Evolutionary conservation across 805 yeast species (phyloP), one percentile per base, ranked within the genome.

Genomic region (Sugiyamaella boreocaroliniensis): DNA sequence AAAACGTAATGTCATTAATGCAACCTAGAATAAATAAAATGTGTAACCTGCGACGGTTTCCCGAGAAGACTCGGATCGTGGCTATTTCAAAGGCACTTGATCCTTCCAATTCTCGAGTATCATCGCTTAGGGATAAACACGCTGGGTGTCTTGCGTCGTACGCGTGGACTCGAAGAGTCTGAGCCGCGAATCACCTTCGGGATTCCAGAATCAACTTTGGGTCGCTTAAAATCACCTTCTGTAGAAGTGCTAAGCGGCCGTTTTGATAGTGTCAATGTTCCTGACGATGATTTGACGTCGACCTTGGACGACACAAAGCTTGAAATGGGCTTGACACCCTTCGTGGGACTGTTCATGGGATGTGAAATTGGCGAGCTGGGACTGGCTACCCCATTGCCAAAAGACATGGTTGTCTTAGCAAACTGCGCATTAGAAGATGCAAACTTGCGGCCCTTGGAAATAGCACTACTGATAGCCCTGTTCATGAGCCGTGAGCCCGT

Each of bases 401-500:
- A 3, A 6, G 47, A 14, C 11, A 37, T 22, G n/a, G 40, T n/a
- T 1, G 45, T 20, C 43, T 14, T 43, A 14, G 22, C 52, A 50
- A 60, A 60, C 40, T 50, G 53, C 14, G 55, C 53, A 40, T 60
- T 60, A 45, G 47, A 45, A 8, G 56, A 19, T 7, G 61, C 55
- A 42, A 59, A 60, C 29, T 58, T 54, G 10, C 62, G 59, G 11
- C 62, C 61, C 50, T 54, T 50, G 20, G 55, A 34, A 40, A 46
- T 43, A 15, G 58, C 57, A 9, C 47, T 37, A 9, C 50, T 48
- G 4, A 50, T n/a, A 2, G 60, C 60, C 50, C 48, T 58, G 15
- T 60, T 58, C 19, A 60, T 54, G 15, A 58, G 40, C 37, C 51
- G 41, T 5, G 62, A 59, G 12, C 61, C 60, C n/a, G 60, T n/a